Evolutionary conservation across 352 stramenopile species (phyloP).

Genomic region (Detonula confervacea): DNA sequence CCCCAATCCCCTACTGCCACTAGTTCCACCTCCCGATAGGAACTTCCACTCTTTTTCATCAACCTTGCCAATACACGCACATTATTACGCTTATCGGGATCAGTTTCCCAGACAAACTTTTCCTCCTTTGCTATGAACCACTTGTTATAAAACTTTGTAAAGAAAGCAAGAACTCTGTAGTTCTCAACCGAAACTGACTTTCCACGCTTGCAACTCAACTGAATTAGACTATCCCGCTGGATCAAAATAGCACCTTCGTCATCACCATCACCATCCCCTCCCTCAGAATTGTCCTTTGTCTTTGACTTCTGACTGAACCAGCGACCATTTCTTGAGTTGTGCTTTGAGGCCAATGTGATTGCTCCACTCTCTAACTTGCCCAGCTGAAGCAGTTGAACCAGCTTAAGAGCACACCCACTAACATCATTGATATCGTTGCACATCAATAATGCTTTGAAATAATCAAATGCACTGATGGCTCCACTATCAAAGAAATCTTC

Average conservation of each 20-base stretch:
- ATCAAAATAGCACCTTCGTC: neutral
- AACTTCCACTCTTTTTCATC: neutral
- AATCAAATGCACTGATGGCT: neutral
- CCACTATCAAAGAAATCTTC: neutral
- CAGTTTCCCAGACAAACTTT: no score
- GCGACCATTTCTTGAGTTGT: constrained; percentile 5
- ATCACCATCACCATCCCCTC: neutral
- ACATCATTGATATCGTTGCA: neutral
- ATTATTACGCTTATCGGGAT: no score
- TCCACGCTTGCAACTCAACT: neutral
- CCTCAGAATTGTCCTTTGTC: no score
- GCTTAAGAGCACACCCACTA: neutral
- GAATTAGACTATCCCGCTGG: neutral
- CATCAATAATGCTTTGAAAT: neutral
- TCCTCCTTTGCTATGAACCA: neutral
- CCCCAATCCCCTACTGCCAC: neutral
- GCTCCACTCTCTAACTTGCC: constrained; percentile 10
- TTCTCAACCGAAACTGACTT: neutral
- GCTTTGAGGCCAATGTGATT: neutral
- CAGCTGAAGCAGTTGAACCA: constrained; percentile 9
- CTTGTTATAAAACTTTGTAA: neutral
- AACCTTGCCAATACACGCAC: neutral
- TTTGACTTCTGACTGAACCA: constrained; percentile 18
- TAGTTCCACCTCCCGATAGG: neutral
- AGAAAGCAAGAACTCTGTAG: neutral